Evolutionary conservation across 441 rosid genomes (phyloP).

Genomic region (Corymbia citriodora): DNA sequence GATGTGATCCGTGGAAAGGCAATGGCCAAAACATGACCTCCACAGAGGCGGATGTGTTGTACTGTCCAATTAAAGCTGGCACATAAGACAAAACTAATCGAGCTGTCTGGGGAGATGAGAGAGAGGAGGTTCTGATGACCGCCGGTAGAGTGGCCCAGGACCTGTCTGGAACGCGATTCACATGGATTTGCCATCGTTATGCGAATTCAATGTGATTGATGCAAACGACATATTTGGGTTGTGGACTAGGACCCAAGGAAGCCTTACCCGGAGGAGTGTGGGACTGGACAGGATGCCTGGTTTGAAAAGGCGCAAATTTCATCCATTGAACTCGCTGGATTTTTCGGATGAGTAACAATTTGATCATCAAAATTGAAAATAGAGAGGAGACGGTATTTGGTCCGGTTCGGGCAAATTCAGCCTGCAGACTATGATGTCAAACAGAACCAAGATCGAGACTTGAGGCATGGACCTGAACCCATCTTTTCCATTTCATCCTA

Average conservation of each 20-base stretch:
- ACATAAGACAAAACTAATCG: not conserved
- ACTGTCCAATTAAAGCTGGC: not conserved
- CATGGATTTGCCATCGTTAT: not conserved
- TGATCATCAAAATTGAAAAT: not conserved
- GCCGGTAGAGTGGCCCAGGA: not conserved
- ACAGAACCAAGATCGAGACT: accelerated
- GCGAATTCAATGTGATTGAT: not conserved
- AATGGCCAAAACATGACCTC: not conserved
- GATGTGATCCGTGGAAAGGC: not conserved
- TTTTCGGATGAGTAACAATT: not conserved
- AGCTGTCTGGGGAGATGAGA: not conserved
- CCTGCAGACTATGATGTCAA: not conserved
- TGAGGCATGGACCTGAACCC: accelerated
- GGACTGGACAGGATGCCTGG: not conserved
- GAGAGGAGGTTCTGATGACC: not conserved
- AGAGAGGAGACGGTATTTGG: not conserved
- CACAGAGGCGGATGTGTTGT: not conserved
- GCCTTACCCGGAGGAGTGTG: not conserved
- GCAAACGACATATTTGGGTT: not conserved
- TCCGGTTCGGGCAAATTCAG: not conserved
- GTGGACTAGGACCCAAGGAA: accelerated
- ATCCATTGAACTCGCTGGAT: not conserved
- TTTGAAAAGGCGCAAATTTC: not conserved
- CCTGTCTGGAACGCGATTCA: accelerated
- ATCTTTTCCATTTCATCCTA: not conserved